A percentile compares a stretch with the other conserved stretches of the same genome.
phyloP scores from a whole-genome alignment of 768 basidiomycete species.

The Brasilioporus rufonigricans region DNA sequence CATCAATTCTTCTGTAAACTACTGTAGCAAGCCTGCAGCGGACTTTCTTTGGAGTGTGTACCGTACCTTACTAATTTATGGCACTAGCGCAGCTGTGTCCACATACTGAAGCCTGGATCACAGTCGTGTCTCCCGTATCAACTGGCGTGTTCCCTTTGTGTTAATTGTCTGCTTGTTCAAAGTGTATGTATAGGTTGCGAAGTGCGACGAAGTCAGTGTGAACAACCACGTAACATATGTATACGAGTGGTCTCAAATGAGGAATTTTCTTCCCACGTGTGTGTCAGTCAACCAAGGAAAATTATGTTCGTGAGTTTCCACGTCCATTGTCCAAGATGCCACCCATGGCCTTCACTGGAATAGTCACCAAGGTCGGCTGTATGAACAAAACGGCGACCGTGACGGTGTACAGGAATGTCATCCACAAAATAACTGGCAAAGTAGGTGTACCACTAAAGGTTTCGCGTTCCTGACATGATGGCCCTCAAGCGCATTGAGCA shows the following conservation, averaged over 20 bases:
- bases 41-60: background rate
- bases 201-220: too few species aligned
- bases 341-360: constrained; percentile 70
- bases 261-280: background rate
- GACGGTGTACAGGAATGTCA: constrained; percentile 68
- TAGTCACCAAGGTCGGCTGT: constrained; percentile 76
- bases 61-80: background rate
- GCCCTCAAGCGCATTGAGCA: constrained; percentile 60
- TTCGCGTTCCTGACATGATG: background rate
- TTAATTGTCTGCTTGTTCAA: too few species aligned
- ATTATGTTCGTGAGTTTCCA: background rate
- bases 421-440: constrained; percentile 77
- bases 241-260: background rate
- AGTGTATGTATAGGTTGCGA: too few species aligned
- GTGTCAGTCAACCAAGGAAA: background rate
- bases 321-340: constrained; percentile 49
- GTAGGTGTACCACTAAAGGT: constrained; percentile 37
- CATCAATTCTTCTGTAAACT: background rate
- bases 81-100: too few species aligned
- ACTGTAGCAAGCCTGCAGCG: background rate
- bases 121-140: too few species aligned
- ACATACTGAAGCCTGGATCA: background rate
- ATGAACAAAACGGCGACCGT: constrained; percentile 88
- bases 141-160: too few species aligned
- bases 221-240: too few species aligned